Evolutionary conservation across 768 basidiomycete genomes (phyloP).

Genomic region (Boletus insuetus): DNA sequence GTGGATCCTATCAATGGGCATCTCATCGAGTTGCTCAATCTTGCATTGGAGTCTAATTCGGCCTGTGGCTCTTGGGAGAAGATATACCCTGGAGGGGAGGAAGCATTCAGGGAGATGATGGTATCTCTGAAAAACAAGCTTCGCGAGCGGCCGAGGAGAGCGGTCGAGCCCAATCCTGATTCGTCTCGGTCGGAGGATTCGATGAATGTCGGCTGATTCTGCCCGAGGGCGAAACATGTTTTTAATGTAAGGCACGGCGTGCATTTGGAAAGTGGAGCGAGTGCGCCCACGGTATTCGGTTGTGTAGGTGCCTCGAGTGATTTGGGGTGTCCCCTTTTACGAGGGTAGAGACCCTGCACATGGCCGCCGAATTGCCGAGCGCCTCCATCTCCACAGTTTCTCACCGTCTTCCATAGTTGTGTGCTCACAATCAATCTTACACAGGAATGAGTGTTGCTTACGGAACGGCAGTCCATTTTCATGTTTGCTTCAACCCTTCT

Average conservation of each 20-base stretch:
- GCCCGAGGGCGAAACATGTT: conserved; percentile 16
- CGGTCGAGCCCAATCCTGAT: conserved; percentile 9
- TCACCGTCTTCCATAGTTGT: conserved; percentile 29
- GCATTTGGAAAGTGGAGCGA: conserved; percentile 22
- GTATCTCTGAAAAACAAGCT: conserved; percentile 29
- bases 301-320: conserved; percentile 17
- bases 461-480: conserved; percentile 25
- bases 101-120: conserved; percentile 35
- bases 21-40: conserved; percentile 75
- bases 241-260: conserved; percentile 22
- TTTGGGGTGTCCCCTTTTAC: conserved; percentile 27
- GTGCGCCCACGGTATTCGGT: conserved; percentile 21
- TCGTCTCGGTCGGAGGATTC: conserved; percentile 24
- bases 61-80: conserved; percentile 33
- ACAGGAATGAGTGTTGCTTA: conserved; percentile 33
- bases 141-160: conserved; percentile 24
- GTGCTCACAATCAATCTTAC: conserved; percentile 29
- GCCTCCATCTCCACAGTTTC: conserved; percentile 34
- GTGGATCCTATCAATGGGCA: conserved; percentile 82
- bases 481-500: conserved; percentile 21
- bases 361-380: conserved; percentile 34
- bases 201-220: conserved; percentile 31
- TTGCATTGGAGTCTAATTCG: conserved; percentile 63
- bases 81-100: conserved; percentile 34
- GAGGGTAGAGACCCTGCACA: conserved; percentile 2